Evolutionary conservation across 192 early-diverging fungal genomes (phyloP), one percentile per base, ranked within the genome.

Genomic region (Coemansia sp.): DNA sequence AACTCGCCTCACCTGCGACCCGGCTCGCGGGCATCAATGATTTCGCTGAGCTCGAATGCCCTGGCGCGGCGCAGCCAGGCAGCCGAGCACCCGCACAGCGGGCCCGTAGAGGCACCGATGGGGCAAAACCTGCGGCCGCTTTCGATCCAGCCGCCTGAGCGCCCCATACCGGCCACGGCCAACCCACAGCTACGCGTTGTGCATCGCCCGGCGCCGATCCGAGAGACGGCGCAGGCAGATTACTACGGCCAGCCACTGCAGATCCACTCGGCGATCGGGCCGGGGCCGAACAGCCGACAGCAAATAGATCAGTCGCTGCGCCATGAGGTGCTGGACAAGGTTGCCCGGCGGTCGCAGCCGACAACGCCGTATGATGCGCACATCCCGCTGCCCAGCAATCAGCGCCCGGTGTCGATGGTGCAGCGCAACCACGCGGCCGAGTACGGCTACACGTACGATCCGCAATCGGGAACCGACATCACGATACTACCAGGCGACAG

Each of bases 261-360:
- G 41, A 41, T 68, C 2, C 66, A 68, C 34, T 62, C 66, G 26
- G 62, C 62, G 3, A 42, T 60, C 14, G 56, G 29, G 1, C 26
- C 53, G 19, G 32, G 47, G 8, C 35, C 44, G 17, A 36, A 14
- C 9, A 36, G 43, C 30, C 42, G 54, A 8, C 58, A 53, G 28
- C 58, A 35, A 23, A 52, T 32, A 8, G 70, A 66, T 26, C 22
- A 50, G 30, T 66, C 63, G 3, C 50, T 73, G 27, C 46, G 70
- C 19, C 70, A 73, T 25, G 70, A 73, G 51, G 70, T 73, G 5
- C 46, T 73, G 15, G 70, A 66, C 55, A 73, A 66, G 41, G 51
- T 55, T 19, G 70, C 63, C n/a, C 70, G 70, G 34, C 55, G 47
- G 15, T 73, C 70, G 28, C 70, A 73, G 59, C 70, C 70, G 14